Evolutionary conservation across 257 asterid genomes (phyloP), one percentile per base, ranked within the genome.

Genomic region (Rhazya stricta): DNA sequence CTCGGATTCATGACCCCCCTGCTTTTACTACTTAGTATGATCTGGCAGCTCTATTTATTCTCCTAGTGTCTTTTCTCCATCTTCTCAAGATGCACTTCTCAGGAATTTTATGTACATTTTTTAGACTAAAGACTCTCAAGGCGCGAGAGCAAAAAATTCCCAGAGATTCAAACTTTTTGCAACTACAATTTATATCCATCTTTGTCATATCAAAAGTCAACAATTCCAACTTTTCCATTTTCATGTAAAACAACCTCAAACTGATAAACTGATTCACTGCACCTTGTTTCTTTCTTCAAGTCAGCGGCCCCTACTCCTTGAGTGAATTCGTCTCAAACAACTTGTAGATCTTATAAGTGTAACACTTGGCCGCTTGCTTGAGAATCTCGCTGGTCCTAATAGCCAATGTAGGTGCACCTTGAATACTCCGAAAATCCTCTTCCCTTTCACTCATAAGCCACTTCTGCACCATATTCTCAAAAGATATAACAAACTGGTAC

Each of bases 121-220:
- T 60, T 50, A 56, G 27, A 39, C 63, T 70, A 23, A 76, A 68
- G 1, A 69, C 66, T 57, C 57, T 58, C 63, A 77, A 34, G 21
- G 76, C 80, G n/a, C 69, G 71, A 16, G 56, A 53, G 48, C 76
- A 69, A 16, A 69, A 43, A 27, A 77, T 77, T 7, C 80, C 71
- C 34, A 62, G 6, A 6, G 74, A 62, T 51, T 78, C 66, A 77
- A 78, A 62, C 45, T 34, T 50, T 9, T 25, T 34, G 18, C 74
- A 78, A 62, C 67, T 71, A 25, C 69, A 78, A 3, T 50, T 65
- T 2, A 72, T 27, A 15, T 66, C 41, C 43, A 46, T 18, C 10
- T 1, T 36, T 10, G 67, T 39, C 34, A 13, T n/a, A 51, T 72
- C 69, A 29, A 72, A n/a, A 72, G 16, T 23, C 32, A 45, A 73